phyloP scores from a whole-genome alignment of 805 yeast species.

The Metschnikowia similis region DNA sequence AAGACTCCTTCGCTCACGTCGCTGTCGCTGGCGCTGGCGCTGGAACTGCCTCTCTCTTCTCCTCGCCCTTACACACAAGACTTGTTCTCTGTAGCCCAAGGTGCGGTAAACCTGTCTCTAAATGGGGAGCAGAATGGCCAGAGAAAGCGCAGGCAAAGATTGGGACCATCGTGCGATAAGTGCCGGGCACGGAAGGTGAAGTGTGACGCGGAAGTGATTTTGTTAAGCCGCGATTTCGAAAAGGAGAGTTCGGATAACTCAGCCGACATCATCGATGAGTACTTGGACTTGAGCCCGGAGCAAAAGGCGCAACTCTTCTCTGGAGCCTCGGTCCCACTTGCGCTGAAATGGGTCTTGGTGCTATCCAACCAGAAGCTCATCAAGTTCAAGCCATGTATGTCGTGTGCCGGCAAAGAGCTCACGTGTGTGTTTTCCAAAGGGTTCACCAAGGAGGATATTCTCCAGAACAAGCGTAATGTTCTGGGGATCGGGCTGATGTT shows the following conservation, averaged over 20 bases:
- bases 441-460: constrained; percentile 58
- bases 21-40: constrained; percentile 18
- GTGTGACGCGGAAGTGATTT: constrained; percentile 62
- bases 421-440: constrained; percentile 60
- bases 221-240: constrained; percentile 25
- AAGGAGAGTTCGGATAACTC: neutral
- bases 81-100: neutral
- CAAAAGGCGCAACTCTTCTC: constrained; percentile 10
- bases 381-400: constrained; percentile 51
- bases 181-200: constrained; percentile 68
- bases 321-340: constrained; percentile 17
- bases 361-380: constrained; percentile 33
- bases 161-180: constrained; percentile 72
- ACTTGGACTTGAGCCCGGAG: constrained; percentile 7
- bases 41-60: constrained; percentile 18
- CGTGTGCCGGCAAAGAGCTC: constrained; percentile 45
- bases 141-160: constrained; percentile 52
- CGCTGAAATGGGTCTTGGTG: constrained; percentile 15
- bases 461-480: constrained; percentile 27
- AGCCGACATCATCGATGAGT: constrained; percentile 8
- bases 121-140: neutral
- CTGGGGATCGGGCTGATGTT: neutral
- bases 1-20: constrained; percentile 18
- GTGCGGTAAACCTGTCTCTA: neutral
- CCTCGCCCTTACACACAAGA: constrained; percentile 10